Base-by-base conservation (phyloP, 345 rosid genomes). In the Camelina laxa region DNA sequence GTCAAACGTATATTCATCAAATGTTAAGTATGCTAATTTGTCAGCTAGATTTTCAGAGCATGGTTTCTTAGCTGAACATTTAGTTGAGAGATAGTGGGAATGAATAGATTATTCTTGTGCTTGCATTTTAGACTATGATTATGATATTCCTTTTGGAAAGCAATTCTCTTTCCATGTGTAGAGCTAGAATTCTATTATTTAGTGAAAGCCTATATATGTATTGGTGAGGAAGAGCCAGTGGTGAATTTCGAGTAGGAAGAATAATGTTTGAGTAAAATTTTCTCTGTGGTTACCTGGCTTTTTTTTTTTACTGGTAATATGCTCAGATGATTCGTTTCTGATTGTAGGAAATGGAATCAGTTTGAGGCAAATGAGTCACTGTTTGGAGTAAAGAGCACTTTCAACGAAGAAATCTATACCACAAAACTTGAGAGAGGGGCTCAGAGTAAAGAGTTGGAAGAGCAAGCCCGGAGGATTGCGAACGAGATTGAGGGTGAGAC, bases 381-480 rank as follows among this genome's bases (percentile, higher is more conserved):
- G 60, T 92, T 95, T 86, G 99, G 99, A 69, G 93, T 95, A 39
- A 86, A 79, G 80, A 92, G 91, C 81, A 96, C 97, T 60, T 96
- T 89, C 67, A 45, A 87, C 65, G 98, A 90, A 87, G 97, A 92
- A n/a, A 84, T 87, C 59, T 92, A 96, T 72, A 96, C 95, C 9
- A 92, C 99, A 72, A 87, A 83, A 80, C 90, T 96, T 65, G 84
- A 86, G 70, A 90, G 80, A 84, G 93, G 91, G 76, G 83, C 89
- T 69, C 78, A 42, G 61, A 83, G 19, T 70, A 85, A 79, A 80
- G 87, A 87, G 57, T 60, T 80, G 82, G 97, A 91, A 85, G 91
- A 77, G 82, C 82, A 89, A 84, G 98, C 99, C 65, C 42, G 5
- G 64, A 88, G 90, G 79, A 91, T 96, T 74, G 98, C 99, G 9